Evolutionary conservation across 2,329 filamentous ascomycete genomes (phyloP), one percentile per base, ranked within the genome.

Genomic region (Clarireedia homoeocarpa): DNA sequence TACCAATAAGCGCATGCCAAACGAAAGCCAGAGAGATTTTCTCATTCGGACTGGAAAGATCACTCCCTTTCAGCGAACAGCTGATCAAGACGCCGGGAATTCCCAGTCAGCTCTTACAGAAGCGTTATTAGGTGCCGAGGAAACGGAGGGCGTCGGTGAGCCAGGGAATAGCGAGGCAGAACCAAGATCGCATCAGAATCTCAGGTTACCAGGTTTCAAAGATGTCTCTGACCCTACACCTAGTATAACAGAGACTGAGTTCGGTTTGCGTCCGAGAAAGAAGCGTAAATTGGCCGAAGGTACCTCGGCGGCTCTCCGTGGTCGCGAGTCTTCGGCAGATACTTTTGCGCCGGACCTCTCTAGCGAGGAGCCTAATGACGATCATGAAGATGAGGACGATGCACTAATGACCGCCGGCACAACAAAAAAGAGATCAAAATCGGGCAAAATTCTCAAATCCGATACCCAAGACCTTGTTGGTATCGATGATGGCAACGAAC

Each of bases 21-120:
- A 88, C 58, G 94, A 97, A 73, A 90, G 82, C 24, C 84, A 89
- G 59, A 83, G 91, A 51, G 91, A 96, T 48, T 99, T 88, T 69
- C 80, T 99, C 48, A 94, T 99, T 49, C 84, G 94, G 27, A 99
- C 92, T 0, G 94, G 94, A 59, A 97, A 97, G 73, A 97, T 99
- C 63, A 99, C 94, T 0, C 94, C 94, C 0, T 99, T 99, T 67
- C 88, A 91, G 6, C 60, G 57, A 44, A 81, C 95, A 64, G 83
- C 83, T 26, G 78, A 82, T 14, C 74, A 84, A 1, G 77, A 66
- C 24, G 67, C 77, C 3, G 75, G 81, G 27, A 82, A 80, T 3
- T 77, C 84, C 2, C 78, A 85, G 46, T 86, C 86, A 2, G 85
- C 85, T 58, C 75, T 96, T 15, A 86, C 87, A 10, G 85, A 91